Evolutionary conservation across 2,329 filamentous ascomycete genomes (phyloP), one percentile per base, ranked within the genome.

Genomic region (Ambrosiella beaveri): DNA sequence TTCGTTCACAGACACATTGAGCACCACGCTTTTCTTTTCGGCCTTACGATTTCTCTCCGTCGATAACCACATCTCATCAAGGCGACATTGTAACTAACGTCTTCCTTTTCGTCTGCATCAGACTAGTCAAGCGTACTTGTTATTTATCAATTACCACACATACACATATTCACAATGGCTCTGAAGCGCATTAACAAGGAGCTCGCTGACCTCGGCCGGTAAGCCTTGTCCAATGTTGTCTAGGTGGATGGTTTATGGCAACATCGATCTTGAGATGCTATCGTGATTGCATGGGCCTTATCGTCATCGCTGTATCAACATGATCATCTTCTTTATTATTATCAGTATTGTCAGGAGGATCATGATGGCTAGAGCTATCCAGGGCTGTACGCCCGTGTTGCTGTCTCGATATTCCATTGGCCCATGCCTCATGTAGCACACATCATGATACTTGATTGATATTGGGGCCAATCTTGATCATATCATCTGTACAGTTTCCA

Each of bases 151-250:
- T 11, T n/a, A 13, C 36, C 54, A 41, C 54, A 47, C 35, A 45
- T 37, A 53, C 49, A 53, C 49, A 51, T 61, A 65, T 59, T 57
- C 64, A 65, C 65, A 69, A 93, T 93, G 87, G 87, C 87, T 74
- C 81, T 93, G 68, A 93, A 93, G 85, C 84, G 87, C 74, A 93
- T 93, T 74, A 91, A 91, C 81, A 93, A 90, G 84, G 87, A 93
- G 75, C 82, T 93, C 71, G 84, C 85, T 73, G 87, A 93, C 72
- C 80, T 93, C 74, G 87, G 87, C 76, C 86, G 87, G 87, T 91
- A 84, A 69, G 78, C 51, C 9, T 47, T 7, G 11, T 9, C 37
- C 54, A 13, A 39, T 35, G 36, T n/a, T 36, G 8, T 38, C 19
- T 36, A 44, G 17, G 35, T 36, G 19, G 15, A 17, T 40, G 13